Conservation (phyloP, 441 rosid species). For the Aleurites moluccanus region DNA sequence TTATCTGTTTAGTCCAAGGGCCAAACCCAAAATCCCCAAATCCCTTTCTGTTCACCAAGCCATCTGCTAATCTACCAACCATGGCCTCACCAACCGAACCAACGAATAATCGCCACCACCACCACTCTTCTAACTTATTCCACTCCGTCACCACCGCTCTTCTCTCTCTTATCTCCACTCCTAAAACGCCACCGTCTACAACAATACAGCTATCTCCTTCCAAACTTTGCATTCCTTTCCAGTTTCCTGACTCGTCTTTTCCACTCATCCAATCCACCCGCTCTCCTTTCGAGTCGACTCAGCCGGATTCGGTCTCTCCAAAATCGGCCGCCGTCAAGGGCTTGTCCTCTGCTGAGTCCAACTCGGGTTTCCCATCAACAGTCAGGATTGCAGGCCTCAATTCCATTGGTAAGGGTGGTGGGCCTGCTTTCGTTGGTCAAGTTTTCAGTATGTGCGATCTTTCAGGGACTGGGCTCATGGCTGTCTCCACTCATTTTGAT, state of each 20-base stretch:
- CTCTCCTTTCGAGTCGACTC: slow-evolving; percentile 35
- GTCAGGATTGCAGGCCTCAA: slow-evolving; percentile 69
- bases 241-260: slow-evolving; percentile 39
- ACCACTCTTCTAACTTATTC: slow-evolving; percentile 40
- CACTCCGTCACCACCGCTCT: slow-evolving; percentile 42
- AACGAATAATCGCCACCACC: slow-evolving; percentile 29
- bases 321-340: slow-evolving; percentile 48
- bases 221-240: slow-evolving; percentile 59
- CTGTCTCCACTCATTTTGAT: slow-evolving; percentile 85
- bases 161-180: slow-evolving; percentile 42
- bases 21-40: neutral
- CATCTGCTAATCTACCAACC: neutral
- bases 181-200: slow-evolving; percentile 35
- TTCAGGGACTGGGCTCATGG: slow-evolving; percentile 93
- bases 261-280: slow-evolving; percentile 19
- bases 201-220: slow-evolving; percentile 39
- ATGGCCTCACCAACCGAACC: slow-evolving; percentile 54
- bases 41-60: no score
- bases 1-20: neutral
- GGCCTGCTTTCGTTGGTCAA: slow-evolving; percentile 95
- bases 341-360: slow-evolving; percentile 49
- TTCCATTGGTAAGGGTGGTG: slow-evolving; percentile 62
- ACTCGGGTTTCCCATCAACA: slow-evolving; percentile 72
- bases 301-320: slow-evolving; percentile 43
- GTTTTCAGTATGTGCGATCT: slow-evolving; percentile 98